Base-by-base conservation (phyloP, 768 basidiomycete genomes). In the Lenzites betulinus region DNA sequence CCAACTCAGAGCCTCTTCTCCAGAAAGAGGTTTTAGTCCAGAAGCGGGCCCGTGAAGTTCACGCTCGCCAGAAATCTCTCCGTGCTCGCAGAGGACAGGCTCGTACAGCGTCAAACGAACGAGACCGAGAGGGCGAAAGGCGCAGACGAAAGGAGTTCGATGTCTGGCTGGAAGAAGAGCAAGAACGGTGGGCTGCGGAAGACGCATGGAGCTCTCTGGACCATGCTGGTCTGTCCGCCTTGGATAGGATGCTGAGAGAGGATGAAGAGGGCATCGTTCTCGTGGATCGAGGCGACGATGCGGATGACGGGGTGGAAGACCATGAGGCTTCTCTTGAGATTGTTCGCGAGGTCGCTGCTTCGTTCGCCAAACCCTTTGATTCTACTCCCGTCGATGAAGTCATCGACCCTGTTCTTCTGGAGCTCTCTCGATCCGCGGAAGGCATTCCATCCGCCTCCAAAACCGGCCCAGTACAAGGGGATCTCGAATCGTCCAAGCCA, bases 241-340 rank as follows among this genome's bases (percentile, higher is more conserved):
- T 82, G 41, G 77, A 81, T 36, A 54, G 62, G 18, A 67, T 81
- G 6, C 44, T 79, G 28, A 66, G 73, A 26, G 73, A 73, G 2
- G 66, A 56, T 2, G 75, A 70, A 28, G 71, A 74, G 42, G 64
- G 58, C 0, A 30, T 39, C 48, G 26, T 41, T 3, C 2, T 55
- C 16, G n/a, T n/a, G 1, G 9, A 16, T 46, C 22, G 11, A 18
- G 38, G 6, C 20, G 43, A 41, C 18, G 12, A 12, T 16, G 35
- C 23, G 16, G 35, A n/a, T 5, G 11, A 22, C 3, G 16, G 16
- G 33, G 30, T 6, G 2, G 30, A 15, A 50, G 25, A 35, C 11
- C 26, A 18, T 7, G 38, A 3, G 23, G 2, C 13, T 33, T 33
- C 30, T 1, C 9, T 16, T 16, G 8, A 51, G n/a, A 7, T 3